Percentiles rank a stretch among this genome's conserved stretches.
Evolutionary conservation across 2,329 filamentous ascomycete genomes (phyloP).

Genomic region (Trichothecium sympodiale): DNA sequence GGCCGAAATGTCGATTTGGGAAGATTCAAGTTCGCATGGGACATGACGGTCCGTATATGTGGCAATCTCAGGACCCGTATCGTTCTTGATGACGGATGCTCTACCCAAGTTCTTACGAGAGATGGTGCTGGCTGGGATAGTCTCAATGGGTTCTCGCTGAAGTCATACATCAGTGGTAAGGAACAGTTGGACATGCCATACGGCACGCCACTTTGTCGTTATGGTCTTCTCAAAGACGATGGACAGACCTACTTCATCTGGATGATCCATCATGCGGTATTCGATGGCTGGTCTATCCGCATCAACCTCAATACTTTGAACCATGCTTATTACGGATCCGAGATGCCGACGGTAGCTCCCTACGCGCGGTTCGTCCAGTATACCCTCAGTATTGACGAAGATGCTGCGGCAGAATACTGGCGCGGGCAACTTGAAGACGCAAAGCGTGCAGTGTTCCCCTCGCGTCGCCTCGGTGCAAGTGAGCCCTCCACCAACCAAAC

Average conservation of each 20-base stretch:
- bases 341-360: not conserved
- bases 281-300: conserved; percentile 14
- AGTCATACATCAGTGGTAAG: no score
- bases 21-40: conserved; percentile 18
- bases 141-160: no score
- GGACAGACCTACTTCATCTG: conserved; percentile 10
- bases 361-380: conserved; percentile 2
- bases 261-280: conserved; percentile 14
- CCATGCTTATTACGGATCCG: no score
- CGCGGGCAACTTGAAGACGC: conserved; percentile 1
- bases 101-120: no score
- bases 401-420: conserved; percentile 5
- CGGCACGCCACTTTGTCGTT: conserved; percentile 5
- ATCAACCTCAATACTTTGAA: conserved; percentile 4
- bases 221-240: conserved; percentile 4
- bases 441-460: not conserved
- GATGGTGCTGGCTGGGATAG: no score
- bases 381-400: not conserved
- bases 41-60: conserved; percentile 3
- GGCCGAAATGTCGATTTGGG: conserved; percentile 8
- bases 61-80: conserved; percentile 7
- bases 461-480: no score
- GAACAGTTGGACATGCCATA: conserved; percentile 5
- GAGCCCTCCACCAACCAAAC: no score
- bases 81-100: not conserved